Evolutionary conservation across 148 eudicot genomes (phyloP), one percentile per base, ranked within the genome.

Genomic region (Rhododendron molle): DNA sequence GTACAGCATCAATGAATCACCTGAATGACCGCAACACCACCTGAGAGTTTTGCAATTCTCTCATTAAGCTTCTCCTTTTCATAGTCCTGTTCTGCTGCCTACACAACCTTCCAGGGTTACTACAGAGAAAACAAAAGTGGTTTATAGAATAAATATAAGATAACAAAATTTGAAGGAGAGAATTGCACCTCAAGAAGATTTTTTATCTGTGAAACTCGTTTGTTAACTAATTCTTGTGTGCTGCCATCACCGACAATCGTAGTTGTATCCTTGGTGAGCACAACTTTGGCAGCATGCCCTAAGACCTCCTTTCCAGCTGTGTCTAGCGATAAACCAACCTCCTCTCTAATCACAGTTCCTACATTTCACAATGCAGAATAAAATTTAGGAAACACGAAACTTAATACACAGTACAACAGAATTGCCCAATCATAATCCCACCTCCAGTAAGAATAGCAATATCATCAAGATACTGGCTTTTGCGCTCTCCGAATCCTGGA

Each of bases 1-100:
- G 83, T 60, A 60, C 16, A 44, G 0, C 60, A 72, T 83, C 52
- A 78, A 21, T 8, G 18, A 62, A 82, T 83, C 73, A 92, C 94
- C 93, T 90, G 93, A 86, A 94, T 93, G 23, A 94, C 95, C 49
- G 95, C 97, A 90, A 94, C 97, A 58, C 97, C 97, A 83, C 94
- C 92, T 4, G 97, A 92, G 52, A 94, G 92, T 67, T 94, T 94
- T 85, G 97, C 97, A 87, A 94, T 94, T 89, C 97, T 92, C 88
- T 94, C 97, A 85, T 90, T 92, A n/a, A 94, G 87, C 83, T 94
- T 92, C 28, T 83, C 88, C 83, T 83, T 92, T 87, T 93, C 97
- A 76, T 93, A 94, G 34, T 91, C 93, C 71, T 90, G 84, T 50
- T 93, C 97, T 15, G 92, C 90, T 32, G 89, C 94, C 97, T 92